Percentiles rank a stretch among this genome's conserved stretches.
Evolutionary conservation across 768 basidiomycete genomes (phyloP).

Genomic region (Tricholoma matsutake): DNA sequence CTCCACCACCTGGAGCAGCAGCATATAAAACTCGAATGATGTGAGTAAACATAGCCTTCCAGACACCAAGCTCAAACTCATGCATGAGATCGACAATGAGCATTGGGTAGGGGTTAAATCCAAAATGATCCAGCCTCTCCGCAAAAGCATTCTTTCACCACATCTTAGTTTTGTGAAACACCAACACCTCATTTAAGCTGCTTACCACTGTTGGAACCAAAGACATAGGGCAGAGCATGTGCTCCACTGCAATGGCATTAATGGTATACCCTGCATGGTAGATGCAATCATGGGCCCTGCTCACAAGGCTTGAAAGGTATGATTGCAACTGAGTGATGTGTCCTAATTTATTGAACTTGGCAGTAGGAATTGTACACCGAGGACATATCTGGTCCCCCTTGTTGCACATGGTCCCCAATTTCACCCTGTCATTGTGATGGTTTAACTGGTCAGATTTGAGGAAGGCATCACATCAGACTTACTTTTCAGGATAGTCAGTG

Average conservation of each 20-base stretch:
- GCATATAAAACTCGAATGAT: constrained; percentile 26
- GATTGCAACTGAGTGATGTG: no score
- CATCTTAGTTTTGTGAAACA: background rate
- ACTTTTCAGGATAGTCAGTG: constrained; percentile 35
- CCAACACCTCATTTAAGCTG: background rate
- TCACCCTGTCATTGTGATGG: background rate
- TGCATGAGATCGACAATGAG: constrained; percentile 32
- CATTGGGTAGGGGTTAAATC: constrained; percentile 10
- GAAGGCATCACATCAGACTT: background rate
- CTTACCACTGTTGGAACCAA: background rate
- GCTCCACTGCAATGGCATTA: background rate
- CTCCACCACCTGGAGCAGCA: background rate
- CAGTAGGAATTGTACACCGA: no score
- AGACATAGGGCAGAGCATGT: no score
- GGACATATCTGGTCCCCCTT: no score
- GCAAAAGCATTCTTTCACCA: constrained; percentile 34
- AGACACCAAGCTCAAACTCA: constrained; percentile 34
- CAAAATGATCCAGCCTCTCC: constrained; percentile 9
- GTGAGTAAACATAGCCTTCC: constrained; percentile 30
- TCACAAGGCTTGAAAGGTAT: no score
- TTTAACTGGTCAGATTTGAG: background rate
- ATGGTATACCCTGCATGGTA: no score
- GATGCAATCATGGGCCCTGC: no score
- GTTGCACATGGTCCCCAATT: background rate
- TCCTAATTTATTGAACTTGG: no score